Evolutionary conservation across 2,329 filamentous ascomycete species (phyloP), one percentile per base, ranked within the genome.

Genomic region (Arthroderma sp.): DNA sequence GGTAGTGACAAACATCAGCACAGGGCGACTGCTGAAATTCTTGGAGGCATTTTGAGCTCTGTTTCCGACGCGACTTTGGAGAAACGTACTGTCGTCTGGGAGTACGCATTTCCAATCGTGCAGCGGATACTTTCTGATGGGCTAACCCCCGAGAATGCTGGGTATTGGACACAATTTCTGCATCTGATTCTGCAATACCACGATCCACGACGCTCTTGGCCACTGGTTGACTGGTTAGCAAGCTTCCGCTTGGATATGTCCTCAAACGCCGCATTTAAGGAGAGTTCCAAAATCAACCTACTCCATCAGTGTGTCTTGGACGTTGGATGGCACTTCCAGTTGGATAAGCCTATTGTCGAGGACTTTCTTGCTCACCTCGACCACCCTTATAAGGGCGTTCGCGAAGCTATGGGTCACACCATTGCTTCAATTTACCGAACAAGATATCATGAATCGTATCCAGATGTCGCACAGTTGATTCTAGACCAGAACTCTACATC

Each of bases 1-100:
- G 91, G 93, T 6, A 91, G 81, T 55, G 91, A 98, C 61, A 95
- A 95, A 65, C 91, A 98, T 62, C 89, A 98, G 61, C 91, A 98
- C 61, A 84, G 91, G 43, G 91, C 91, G 10, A 94, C 91, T 2
- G 78, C 91, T 0, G 91, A 98, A 65, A 95, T 98, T 45, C 69
- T 98, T 41, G 87, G 85, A 9, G 88, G 86, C 4, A 65, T 98
- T 55, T 71, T 98, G 28, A 79, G 80, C 10, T 86, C 85, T 32
- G 86, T 86, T 10, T 76, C 81, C 40, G 88, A 95, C 54, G 80
- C 86, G 29, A 80, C 81, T 4, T 69, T 80, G 4, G 78, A 85
- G 43, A 78, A 83, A 52, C 80, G 87, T 38, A 77, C 83, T 46
- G 71, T 77, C 53, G 77, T 93, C 1, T 98, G 91, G 91, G 77